Base-by-base conservation (phyloP, 192 early-diverging fungal genomes). In the Anaeromyces robustus region DNA sequence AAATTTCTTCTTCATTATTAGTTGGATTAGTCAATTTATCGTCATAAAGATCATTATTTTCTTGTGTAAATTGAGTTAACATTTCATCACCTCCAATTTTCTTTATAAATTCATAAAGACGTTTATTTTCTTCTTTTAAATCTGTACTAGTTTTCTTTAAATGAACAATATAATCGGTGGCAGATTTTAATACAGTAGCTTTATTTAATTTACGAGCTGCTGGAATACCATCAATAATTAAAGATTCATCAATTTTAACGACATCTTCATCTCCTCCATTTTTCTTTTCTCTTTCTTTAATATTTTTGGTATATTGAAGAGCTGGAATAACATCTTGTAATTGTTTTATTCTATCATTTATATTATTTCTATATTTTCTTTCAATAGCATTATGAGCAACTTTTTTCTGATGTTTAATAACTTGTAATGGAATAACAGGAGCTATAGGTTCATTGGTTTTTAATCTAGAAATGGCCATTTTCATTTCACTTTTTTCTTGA, bases 371-470 rank as follows among this genome's bases (percentile, higher is more conserved):
- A 85, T 98, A 98, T 77, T 94, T 89, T 30, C 93, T 90, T 84
- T 98, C 96, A 32, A 98, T 96, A 4, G 95, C 96, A 81, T 97
- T 98, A 84, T 98, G 96, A 2, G 96, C 94, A 19, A 95, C 93
- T 84, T 96, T 97, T 83, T 95, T 95, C 80, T 93, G 90, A 78
- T 91, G 86, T 41, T 89, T 87, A 77, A 84, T 86, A 0, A 88
- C 84, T 68, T 85, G 86, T 29, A 80, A 85, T 83, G 0, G 83
- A 87, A 14, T 18, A 3, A 9, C 26, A 4, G 52, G 52, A 7
- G 11, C 26, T 0, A 9, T 9, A 0, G 26, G 22, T n/a, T 68
- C 52, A n/a, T 68, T 68, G 17, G 26, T 22, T n/a, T 68, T 68
- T 68, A 68, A 68, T 68, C 52, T 68, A 1, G 52, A 68, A n/a